Evolutionary conservation across 2,329 filamentous ascomycete species (phyloP).

Genomic region (Curvularia eragrostidis): DNA sequence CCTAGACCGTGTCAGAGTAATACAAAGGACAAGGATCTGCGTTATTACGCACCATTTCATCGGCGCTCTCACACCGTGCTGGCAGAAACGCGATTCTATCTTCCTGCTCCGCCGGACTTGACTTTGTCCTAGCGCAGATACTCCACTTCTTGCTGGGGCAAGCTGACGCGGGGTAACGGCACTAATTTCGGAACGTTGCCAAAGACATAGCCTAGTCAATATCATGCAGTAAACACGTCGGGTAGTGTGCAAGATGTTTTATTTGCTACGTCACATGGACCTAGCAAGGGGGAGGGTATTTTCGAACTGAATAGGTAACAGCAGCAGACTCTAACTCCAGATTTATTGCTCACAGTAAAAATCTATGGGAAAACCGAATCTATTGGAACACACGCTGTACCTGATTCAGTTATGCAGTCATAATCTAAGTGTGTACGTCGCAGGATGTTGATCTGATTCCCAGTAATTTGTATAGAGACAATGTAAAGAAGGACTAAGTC

Average conservation of each 20-base stretch:
- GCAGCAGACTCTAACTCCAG: background rate
- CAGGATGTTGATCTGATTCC: too few relatives aligned
- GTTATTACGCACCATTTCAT: slow-evolving; percentile 23
- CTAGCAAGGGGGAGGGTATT: background rate
- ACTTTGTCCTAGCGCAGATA: slow-evolving; percentile 29
- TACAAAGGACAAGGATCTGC: slow-evolving; percentile 9
- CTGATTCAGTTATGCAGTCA: too few relatives aligned
- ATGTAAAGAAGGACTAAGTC: too few relatives aligned
- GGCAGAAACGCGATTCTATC: slow-evolving; percentile 18
- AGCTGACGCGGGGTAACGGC: background rate
- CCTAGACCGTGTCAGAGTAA: slow-evolving; percentile 3
- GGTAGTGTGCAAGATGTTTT: background rate
- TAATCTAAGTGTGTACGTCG: too few relatives aligned
- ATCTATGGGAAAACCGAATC: too few relatives aligned
- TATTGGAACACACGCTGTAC: too few relatives aligned
- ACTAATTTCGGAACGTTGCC: too few relatives aligned
- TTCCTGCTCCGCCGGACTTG: slow-evolving; percentile 28
- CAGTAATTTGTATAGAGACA: too few relatives aligned
- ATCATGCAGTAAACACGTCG: too few relatives aligned
- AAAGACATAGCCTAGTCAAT: too few relatives aligned
- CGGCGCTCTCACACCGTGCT: slow-evolving; percentile 5
- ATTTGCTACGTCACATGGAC: background rate
- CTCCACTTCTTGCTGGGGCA: background rate
- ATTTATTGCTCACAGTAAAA: background rate
- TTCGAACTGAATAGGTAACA: background rate